Base-by-base conservation (phyloP, 345 rosid species). In the Camelina sativa region DNA sequence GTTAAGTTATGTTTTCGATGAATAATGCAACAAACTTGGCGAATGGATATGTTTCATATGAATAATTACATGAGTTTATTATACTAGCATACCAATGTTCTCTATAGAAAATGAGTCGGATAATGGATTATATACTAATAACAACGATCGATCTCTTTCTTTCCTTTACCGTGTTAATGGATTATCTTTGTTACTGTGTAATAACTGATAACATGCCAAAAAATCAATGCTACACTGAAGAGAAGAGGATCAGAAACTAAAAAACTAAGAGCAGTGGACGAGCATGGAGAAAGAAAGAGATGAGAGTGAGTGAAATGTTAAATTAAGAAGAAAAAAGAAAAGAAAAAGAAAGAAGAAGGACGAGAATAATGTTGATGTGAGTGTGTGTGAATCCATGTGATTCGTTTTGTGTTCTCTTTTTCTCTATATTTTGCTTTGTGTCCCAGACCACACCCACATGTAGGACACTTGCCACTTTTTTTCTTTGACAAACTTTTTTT, bases 381-480 rank as follows among this genome's bases (percentile, higher is more conserved):
- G 28, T 25, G 28, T 25, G 30, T 28, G 30, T 28, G 61, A 75
- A 37, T 67, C 67, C 79, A 75, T 75, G 79, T 75, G 73, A 67
- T 75, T 67, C 19, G 53, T 50, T 67, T 50, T 75, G 48, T 75
- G 73, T 28, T 37, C 23, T 75, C 67, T 5, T 50, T 67, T 59
- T 75, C 54, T 50, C 34, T 8, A 67, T 58, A 50, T 25, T 25
- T 9, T 75, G 35, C 23, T 28, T 75, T 75, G 73, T 75, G 54
- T 62, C 62, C 61, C 0, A 50, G 67, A 38, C 54, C 47, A 75
- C 53, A 58, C 53, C 28, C 72, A 66, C 78, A 75, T 58, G 73
- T 59, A 58, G 67, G 60, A 67, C 78, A 48, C 52, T 66, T 58
- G 35, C 53, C 17, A 35, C 60, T 25, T 37, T 54, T 22, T 44